Evolutionary conservation across 306 rosid genomes (phyloP), one percentile per base, ranked within the genome.

Genomic region (Castanea sativa): DNA sequence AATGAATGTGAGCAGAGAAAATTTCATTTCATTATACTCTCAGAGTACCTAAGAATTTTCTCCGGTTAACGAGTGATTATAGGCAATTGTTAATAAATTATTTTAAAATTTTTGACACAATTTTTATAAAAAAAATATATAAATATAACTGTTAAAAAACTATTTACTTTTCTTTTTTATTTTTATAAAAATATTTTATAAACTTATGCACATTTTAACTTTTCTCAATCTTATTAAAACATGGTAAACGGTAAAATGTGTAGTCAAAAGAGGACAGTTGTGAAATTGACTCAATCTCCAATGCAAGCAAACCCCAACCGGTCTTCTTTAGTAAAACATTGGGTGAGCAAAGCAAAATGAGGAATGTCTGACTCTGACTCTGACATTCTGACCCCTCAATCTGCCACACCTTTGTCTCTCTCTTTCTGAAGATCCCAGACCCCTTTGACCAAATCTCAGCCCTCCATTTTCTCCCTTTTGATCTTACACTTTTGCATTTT

Each of bases 361-460:
- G 59, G 91, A 89, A 89, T 84, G 92, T 88, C 88, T 70, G 95
- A 85, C 93, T 84, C 65, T 68, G 51, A 67, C 71, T 81, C 92
- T 86, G 96, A 86, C 92, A 86, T 63, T 85, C 77, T 85, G 86
- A 82, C 84, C 75, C 81, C 51, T 27, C 73, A 45, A 51, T 73
- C 82, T 69, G 59, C 85, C 43, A 30, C 51, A 38, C 74, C 68
- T 7, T 56, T 81, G 74, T 82, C 82, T 78, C 74, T 74, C 57
- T 19, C 23, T 16, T 59, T 51, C 78, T 8, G 74, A 79, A 87
- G 80, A 83, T 86, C 85, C 81, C 71, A 68, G 78, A 61, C 73
- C 56, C 72, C 85, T 87, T 91, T 93, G 98, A 93, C 94, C 75
- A 15, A 67, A 90, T 88, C 88, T 77, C 58, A 79, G 56, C 87